A percentile compares a stretch with the other conserved stretches of the same genome.
phyloP scores from a whole-genome alignment of 2,329 filamentous ascomycete genomes.

The Sporothrix mexicana region DNA sequence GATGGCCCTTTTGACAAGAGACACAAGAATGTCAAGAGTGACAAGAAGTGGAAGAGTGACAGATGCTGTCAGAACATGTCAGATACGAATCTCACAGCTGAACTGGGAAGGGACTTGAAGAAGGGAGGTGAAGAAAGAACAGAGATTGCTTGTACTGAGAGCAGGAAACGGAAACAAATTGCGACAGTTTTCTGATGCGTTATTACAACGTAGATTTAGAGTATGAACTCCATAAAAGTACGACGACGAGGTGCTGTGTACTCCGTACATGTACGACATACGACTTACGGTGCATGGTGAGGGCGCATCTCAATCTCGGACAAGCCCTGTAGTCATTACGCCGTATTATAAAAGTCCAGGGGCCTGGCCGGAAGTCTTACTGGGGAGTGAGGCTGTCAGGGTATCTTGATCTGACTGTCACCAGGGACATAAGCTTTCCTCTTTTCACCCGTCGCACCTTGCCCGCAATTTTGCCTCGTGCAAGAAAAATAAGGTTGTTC shows the following conservation, averaged over 20 bases:
- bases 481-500: slow-evolving; percentile 22
- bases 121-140: slow-evolving; percentile 20
- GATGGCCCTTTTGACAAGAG: too few species aligned
- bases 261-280: neutral
- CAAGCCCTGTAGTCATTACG: slow-evolving; percentile 3
- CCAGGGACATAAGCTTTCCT: neutral
- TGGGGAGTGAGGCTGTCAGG: neutral
- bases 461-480: slow-evolving; percentile 5
- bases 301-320: slow-evolving; percentile 3
- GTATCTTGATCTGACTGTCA: neutral
- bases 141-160: neutral
- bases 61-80: slow-evolving; percentile 19
- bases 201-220: neutral
- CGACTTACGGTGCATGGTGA: neutral
- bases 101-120: neutral
- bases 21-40: neutral
- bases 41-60: neutral
- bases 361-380: too few species aligned
- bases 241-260: too few species aligned
- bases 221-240: too few species aligned
- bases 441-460: neutral
- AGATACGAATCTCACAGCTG: slow-evolving; percentile 8
- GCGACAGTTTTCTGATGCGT: neutral
- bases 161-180: neutral
- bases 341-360: neutral